A percentile compares a stretch with the other conserved stretches of the same genome.
These are phyloP conservation scores for Aureobasidium namibiae DNA, from an alignment of 2,329 filamentous ascomycete genomes.

Conservation along the genomic window DNA sequence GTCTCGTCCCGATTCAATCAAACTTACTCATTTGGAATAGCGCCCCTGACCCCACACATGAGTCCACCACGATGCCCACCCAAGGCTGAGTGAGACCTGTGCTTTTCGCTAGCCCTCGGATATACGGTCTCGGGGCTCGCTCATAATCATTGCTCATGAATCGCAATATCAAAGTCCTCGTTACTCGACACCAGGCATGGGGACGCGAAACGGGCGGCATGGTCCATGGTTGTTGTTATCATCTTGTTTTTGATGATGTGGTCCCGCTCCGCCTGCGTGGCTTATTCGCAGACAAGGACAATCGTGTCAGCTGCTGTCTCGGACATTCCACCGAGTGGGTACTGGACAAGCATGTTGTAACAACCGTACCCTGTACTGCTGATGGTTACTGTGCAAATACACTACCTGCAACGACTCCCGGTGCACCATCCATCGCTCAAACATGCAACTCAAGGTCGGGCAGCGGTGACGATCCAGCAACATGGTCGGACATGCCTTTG, in stretches of 20 bases:
- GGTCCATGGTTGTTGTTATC: not conserved
- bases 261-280: conserved; percentile 1
- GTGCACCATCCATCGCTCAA: conserved; percentile 1
- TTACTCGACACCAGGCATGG: not conserved
- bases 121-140: conserved; percentile 2
- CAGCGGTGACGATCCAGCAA: not conserved
- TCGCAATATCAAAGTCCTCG: conserved; percentile 6
- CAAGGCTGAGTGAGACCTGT: conserved; percentile 1
- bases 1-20: not conserved
- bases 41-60: not conserved
- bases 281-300: conserved; percentile 3
- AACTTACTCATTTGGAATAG: conserved; percentile 6
- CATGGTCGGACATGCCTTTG: not conserved
- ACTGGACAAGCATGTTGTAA: conserved; percentile 3
- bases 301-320: conserved; percentile 13
- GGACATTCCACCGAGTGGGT: not conserved
- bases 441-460: conserved; percentile 3
- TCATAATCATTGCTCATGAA: not conserved
- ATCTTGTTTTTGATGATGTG: conserved; percentile 5
- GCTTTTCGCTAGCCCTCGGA: conserved; percentile 9
- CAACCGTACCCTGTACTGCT: conserved; percentile 4
- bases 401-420: not conserved
- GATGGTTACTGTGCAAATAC: conserved; percentile 7
- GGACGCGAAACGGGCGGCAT: not conserved
- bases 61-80: not conserved